Evolutionary conservation across 2,329 filamentous ascomycete genomes (phyloP).

Genomic region (Nemania sp.): DNA sequence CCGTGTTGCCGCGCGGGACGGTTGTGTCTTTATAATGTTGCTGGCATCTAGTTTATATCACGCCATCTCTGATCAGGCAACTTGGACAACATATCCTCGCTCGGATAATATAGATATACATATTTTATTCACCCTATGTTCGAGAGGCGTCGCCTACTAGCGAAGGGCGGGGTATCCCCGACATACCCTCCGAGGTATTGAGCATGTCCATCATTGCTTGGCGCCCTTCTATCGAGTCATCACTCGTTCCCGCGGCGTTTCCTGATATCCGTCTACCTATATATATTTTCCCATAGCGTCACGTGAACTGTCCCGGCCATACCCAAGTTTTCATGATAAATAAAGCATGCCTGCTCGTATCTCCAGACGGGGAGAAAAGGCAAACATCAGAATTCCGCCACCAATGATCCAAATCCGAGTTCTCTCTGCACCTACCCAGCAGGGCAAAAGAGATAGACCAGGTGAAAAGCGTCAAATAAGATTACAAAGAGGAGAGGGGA

Average conservation of each 20-base stretch:
- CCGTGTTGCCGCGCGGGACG: too few relatives aligned
- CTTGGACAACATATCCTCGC: too few relatives aligned
- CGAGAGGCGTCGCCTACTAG: conserved; percentile 2
- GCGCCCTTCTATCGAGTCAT: not conserved
- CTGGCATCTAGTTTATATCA: too few relatives aligned
- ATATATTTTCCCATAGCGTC: not conserved
- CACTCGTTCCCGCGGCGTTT: not conserved
- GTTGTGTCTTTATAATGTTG: too few relatives aligned
- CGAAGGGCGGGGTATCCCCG: not conserved
- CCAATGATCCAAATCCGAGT: not conserved
- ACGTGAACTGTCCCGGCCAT: not conserved
- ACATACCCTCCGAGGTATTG: not conserved
- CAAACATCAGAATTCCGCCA: not conserved
- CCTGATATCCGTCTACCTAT: not conserved
- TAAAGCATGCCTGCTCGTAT: not conserved
- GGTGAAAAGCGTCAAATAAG: not conserved
- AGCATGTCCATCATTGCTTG: not conserved
- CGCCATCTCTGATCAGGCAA: too few relatives aligned
- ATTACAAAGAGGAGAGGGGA: not conserved
- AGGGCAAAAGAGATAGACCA: not conserved
- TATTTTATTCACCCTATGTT: conserved; percentile 1
- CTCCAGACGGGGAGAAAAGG: not conserved
- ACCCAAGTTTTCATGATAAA: not conserved
- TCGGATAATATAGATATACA: not conserved
- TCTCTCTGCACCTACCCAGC: not conserved